A percentile compares a stretch with the other conserved stretches of the same genome.
These are phyloP conservation scores for Beauveria caledonica DNA, from an alignment of 2,329 filamentous ascomycete genomes.

Conservation along the genomic window DNA sequence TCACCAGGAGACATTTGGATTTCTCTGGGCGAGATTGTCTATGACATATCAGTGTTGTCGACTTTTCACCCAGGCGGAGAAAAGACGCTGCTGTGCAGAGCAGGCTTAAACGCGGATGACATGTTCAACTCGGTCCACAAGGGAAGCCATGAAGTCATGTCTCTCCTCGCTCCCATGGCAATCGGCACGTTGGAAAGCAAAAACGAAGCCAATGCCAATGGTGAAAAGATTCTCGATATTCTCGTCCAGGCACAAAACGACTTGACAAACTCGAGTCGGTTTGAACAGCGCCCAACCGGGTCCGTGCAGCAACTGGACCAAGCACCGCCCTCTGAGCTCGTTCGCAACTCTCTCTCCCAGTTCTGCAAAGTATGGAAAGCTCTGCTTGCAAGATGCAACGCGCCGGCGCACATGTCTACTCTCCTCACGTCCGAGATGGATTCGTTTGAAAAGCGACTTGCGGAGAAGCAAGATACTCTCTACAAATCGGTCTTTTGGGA, in stretches of 20 bases:
- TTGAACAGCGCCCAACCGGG: neutral
- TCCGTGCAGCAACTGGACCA: neutral
- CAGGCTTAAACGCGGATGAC: neutral
- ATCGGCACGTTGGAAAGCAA: neutral
- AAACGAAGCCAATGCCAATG: neutral
- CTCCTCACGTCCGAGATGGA: neutral
- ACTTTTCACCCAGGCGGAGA: neutral
- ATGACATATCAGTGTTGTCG: neutral
- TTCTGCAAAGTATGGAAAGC: neutral
- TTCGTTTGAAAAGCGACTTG: neutral
- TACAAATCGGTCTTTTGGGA: neutral
- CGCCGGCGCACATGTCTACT: neutral
- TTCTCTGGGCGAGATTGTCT: neutral
- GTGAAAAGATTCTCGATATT: neutral
- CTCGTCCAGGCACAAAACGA: neutral
- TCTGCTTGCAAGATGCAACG: neutral
- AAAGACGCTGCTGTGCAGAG: neutral
- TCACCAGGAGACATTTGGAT: conserved; percentile 2
- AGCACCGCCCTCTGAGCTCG: neutral
- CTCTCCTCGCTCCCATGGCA: neutral
- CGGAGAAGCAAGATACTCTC: neutral
- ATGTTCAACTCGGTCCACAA: neutral
- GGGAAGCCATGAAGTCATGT: neutral
- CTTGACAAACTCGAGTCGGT: conserved; percentile 1
- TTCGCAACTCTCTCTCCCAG: neutral